phyloP scores from a whole-genome alignment of 1,284 basidiomycete genomes.

The Tilletia indica region DNA sequence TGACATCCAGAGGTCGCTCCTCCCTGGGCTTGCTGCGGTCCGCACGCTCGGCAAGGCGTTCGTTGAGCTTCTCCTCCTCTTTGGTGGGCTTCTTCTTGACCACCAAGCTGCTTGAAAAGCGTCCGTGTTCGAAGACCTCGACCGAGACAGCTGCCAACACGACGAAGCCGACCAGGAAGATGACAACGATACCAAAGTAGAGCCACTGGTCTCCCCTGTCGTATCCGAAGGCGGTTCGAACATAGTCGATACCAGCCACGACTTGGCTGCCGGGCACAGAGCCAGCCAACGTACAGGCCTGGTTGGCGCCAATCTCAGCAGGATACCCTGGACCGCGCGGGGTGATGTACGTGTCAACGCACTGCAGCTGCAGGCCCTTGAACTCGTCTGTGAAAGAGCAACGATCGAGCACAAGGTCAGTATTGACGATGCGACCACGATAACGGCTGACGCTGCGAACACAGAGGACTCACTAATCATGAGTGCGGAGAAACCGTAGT shows the following conservation, averaged over 20 bases:
- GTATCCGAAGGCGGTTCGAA: conserved; percentile 36
- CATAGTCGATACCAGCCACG: conserved; percentile 33
- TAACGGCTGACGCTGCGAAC: no score
- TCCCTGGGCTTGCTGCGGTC: conserved; percentile 28
- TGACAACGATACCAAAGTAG: conserved; percentile 39
- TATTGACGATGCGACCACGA: no score
- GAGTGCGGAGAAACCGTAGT: conserved; percentile 19
- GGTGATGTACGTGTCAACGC: conserved; percentile 37
- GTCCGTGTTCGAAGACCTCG: conserved; percentile 35
- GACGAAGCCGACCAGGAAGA: conserved; percentile 43
- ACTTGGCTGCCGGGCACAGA: conserved; percentile 26
- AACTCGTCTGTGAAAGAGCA: conserved; percentile 15
- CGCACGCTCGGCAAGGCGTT: conserved; percentile 34
- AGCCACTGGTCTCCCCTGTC: conserved; percentile 27
- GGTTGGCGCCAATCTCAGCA: background rate
- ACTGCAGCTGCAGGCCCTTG: conserved; percentile 32
- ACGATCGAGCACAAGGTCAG: background rate
- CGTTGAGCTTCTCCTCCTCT: conserved; percentile 40
- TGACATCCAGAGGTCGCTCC: conserved; percentile 25
- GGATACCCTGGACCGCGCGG: conserved; percentile 20
- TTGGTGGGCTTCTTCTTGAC: conserved; percentile 40
- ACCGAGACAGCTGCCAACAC: conserved; percentile 44
- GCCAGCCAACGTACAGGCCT: conserved; percentile 27
- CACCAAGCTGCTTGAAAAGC: conserved; percentile 25
- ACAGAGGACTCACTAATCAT: conserved; percentile 17